Base-by-base conservation (phyloP, 2,329 filamentous ascomycete species). In the Blastomyces parvus region DNA sequence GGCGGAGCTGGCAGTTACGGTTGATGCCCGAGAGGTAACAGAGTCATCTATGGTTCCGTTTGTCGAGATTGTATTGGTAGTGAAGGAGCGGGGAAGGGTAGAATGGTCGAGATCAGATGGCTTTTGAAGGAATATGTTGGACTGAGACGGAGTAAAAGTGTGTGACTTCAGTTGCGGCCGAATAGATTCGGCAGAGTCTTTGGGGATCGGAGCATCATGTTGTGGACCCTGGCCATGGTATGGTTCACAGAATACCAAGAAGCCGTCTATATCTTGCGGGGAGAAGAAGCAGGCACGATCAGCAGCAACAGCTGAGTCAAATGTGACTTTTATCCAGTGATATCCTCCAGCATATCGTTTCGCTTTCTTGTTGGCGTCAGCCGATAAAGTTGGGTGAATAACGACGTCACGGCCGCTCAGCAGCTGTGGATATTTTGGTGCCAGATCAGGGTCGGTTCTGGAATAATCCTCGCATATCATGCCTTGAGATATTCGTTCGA, bases 401-500 rank as follows among this genome's bases (percentile, higher is more conserved):
- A 88, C 84, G 11, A 88, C 86, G 60, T 88, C 85, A 69, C 91
- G 87, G 66, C 88, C 84, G 65, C 90, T 84, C 68, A 92, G 85
- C 1, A 87, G 84, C 72, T 89, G 78, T n/a, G 78, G 88, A 79
- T 88, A 93, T 64, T 88, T 83, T 63, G 83, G 81, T 71, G 85
- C 84, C 66, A 86, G 83, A 63, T 85, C 81, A 2, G 90, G 89
- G n/a, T 93, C 88, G 67, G 89, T 87, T 66, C 93, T 87, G 9
- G 91, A 86, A 76, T 97, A 97, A 77, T 97, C 92, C 78, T 97
- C 93, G 76, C 92, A 92, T 73, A 97, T 90, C 66, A 85, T 79
- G 33, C 92, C 92, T 40, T 78, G 76, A 7, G 90, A 93, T 52
- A 96, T 86, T 65, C 87, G 84, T 79, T 97, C 93, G 78, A 89